Conservation (phyloP, 2,329 filamentous ascomycete species). For the Phyllosticta capitalensis region DNA sequence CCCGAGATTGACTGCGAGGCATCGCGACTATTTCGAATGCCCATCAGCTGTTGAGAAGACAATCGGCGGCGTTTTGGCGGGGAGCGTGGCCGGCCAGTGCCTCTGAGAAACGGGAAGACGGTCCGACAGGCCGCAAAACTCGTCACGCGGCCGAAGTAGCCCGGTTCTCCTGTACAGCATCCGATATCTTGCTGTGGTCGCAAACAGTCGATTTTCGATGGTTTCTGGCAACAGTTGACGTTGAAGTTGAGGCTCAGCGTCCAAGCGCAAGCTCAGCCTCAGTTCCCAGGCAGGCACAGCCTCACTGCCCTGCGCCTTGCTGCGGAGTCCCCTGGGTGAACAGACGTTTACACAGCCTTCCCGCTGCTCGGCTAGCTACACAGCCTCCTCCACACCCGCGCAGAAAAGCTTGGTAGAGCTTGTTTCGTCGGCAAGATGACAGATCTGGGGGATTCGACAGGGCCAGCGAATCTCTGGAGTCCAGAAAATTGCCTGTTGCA, state of each 20-base stretch:
- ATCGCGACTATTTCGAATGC: neutral
- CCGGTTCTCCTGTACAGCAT: neutral
- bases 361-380: neutral
- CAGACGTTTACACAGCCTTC: neutral
- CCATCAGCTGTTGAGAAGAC: neutral
- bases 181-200: neutral
- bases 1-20: neutral
- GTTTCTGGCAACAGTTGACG: neutral
- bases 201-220: neutral
- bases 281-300: neutral
- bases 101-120: neutral
- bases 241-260: neutral
- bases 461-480: neutral
- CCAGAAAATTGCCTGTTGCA: neutral
- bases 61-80: neutral
- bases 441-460: neutral
- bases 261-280: neutral
- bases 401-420: neutral
- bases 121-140: neutral
- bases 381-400: neutral
- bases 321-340: neutral
- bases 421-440: neutral
- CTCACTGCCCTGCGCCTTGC: neutral
- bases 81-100: neutral
- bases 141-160: neutral